Evolutionary conservation across 2,329 filamentous ascomycete genomes (phyloP).

Genomic region (Hymenotorrendiella dingleyae): DNA sequence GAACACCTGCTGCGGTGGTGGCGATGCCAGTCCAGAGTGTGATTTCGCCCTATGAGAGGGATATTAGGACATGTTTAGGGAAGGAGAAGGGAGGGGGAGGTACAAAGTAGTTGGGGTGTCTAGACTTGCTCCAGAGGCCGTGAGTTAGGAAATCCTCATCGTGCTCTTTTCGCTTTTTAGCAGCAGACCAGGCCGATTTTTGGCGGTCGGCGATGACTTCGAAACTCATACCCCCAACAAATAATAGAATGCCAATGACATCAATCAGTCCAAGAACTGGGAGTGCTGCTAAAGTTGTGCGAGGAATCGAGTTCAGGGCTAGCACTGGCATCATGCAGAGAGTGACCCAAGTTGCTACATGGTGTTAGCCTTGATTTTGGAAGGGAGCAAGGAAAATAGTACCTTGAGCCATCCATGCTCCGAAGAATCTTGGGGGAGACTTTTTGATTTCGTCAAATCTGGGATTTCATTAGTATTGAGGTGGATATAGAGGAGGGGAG

Average conservation of each 20-base stretch:
- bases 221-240: constrained; percentile 51
- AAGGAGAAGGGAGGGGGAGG: background rate
- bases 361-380: background rate
- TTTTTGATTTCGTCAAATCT: constrained; percentile 48
- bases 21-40: constrained; percentile 66
- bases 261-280: constrained; percentile 46
- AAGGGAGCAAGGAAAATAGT: background rate
- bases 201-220: constrained; percentile 59
- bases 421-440: constrained; percentile 46
- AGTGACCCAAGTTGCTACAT: constrained; percentile 55
- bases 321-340: constrained; percentile 61
- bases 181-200: constrained; percentile 55
- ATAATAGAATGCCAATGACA: constrained; percentile 51
- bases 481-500: too few relatives aligned
- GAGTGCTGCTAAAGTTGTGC: constrained; percentile 43
- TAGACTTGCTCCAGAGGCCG: constrained; percentile 54
- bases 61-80: background rate
- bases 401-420: constrained; percentile 50
- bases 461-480: background rate
- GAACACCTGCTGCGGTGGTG: constrained; percentile 48
- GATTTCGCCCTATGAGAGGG: constrained; percentile 51
- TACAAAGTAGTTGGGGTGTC: constrained; percentile 63
- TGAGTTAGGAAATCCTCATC: constrained; percentile 59
- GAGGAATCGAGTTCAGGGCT: constrained; percentile 56
- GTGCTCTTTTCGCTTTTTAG: constrained; percentile 59